phyloP scores from a whole-genome alignment of 768 basidiomycete species.

The Lactifluus echinatus region DNA sequence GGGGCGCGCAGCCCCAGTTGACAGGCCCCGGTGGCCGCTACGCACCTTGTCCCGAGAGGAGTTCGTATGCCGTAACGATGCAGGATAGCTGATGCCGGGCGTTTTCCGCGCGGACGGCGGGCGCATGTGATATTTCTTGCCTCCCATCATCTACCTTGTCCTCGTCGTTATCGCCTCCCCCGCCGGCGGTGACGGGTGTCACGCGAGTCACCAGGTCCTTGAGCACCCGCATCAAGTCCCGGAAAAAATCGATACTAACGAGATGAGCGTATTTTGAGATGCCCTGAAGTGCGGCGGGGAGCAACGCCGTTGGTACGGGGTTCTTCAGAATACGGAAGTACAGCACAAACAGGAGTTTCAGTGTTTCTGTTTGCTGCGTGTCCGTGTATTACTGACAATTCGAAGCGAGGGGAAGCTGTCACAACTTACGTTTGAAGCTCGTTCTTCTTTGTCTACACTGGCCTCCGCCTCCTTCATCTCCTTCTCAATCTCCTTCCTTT shows the following conservation, averaged over 20 bases:
- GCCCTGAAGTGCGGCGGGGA: slow-evolving; percentile 84
- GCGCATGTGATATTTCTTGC: slow-evolving; percentile 16
- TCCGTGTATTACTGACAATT: slow-evolving; percentile 6
- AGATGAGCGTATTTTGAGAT: slow-evolving; percentile 91
- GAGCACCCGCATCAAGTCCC: slow-evolving; percentile 83
- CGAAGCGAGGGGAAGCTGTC: slow-evolving; percentile 2
- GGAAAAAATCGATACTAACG: slow-evolving; percentile 98
- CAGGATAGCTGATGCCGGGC: slow-evolving; percentile 64
- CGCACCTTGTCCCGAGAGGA: slow-evolving; percentile 89
- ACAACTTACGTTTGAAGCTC: slow-evolving; percentile 62
- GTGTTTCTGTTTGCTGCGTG: slow-evolving; percentile 90
- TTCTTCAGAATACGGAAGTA: slow-evolving; percentile 96
- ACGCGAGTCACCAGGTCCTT: slow-evolving; percentile 60
- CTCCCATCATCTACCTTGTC: slow-evolving; percentile 19
- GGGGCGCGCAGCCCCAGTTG: slow-evolving; percentile 6
- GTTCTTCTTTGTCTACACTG: slow-evolving; percentile 87
- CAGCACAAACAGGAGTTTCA: slow-evolving; percentile 92
- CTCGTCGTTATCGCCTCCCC: background rate
- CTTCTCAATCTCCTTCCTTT: slow-evolving; percentile 81
- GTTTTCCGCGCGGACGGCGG: slow-evolving; percentile 26
- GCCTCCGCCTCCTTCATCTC: slow-evolving; percentile 94
- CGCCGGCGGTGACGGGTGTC: slow-evolving; percentile 31
- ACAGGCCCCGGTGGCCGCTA: slow-evolving; percentile 10
- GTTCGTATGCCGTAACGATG: slow-evolving; percentile 94
- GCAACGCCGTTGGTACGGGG: slow-evolving; percentile 64